Base-by-base conservation (phyloP, 2,329 filamentous ascomycete species). In the Pyrenochaeta sp. region DNA sequence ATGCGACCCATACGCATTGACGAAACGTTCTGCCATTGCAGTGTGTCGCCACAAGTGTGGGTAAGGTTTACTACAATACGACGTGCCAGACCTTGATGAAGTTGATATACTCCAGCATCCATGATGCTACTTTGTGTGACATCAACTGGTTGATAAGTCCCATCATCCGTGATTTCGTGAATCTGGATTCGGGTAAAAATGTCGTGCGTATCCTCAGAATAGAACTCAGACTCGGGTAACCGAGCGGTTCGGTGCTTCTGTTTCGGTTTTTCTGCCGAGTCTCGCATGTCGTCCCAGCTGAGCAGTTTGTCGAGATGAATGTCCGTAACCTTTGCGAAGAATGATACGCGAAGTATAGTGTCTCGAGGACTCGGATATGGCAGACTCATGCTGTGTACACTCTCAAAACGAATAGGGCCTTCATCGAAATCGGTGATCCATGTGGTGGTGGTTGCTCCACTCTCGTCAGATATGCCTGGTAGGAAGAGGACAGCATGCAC, bases 251-350 rank as follows among this genome's bases (percentile, higher is more conserved):
- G 80, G 13, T 82, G 81, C 51, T 82, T 81, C 35, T 85, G 78
- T 13, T 83, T 81, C 3, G 75, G 74, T 15, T 74, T 72, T 34
- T 79, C 77, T 3, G 79, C 79, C 17, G 81, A 78, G 70, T 99
- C 93, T 45, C 93, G 86, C 86, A 99, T 96, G 62, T 97, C 94
- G 67, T 99, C 94, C 94, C 94, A 99, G 74, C 94, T 99, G 9
- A 96, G 82, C 36, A 99, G 80, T 75, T 96, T 97, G 71, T 99
- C 94, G 15, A 99, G 81, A 73, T 99, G 94, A 86, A 96, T 96
- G 0, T 86, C 77, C 1, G 90, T 94, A 23, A 96, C 90, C 64
- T 88, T 88, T 13, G 94, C 92, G 68, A 96, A 97, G 48, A 99
- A 88, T 35, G 91, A 90, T 7, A 96, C 88, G 41, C 94, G 84